Conservation (phyloP, 441 rosid genomes). For the Pelargonium cotyledonis region DNA sequence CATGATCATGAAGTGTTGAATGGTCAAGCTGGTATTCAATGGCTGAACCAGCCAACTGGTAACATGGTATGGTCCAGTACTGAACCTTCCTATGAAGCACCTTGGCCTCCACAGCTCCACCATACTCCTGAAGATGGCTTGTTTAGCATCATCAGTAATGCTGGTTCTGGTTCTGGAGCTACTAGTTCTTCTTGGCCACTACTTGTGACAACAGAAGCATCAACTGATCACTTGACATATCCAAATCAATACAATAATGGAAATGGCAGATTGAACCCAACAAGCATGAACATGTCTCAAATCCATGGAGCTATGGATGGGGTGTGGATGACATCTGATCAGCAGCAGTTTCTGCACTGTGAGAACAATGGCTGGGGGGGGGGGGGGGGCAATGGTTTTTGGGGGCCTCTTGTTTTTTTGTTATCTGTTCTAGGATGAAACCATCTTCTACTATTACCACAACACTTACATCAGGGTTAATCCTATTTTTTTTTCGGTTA, state of each 20-base stretch:
- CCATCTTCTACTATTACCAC: too few species aligned
- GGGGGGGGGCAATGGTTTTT: slow-evolving; percentile 17
- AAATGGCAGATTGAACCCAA: not conserved
- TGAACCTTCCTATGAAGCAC: slow-evolving; percentile 20
- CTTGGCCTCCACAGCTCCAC: slow-evolving; percentile 32
- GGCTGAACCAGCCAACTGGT: slow-evolving; percentile 18
- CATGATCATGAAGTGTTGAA: too few species aligned
- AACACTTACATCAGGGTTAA: not conserved
- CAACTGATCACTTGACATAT: slow-evolving; percentile 17
- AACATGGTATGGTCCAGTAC: slow-evolving; percentile 24
- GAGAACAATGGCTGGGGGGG: slow-evolving; percentile 26
- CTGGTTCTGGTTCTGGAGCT: slow-evolving; percentile 11
- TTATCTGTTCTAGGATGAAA: slow-evolving; percentile 30
- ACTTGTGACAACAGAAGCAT: slow-evolving; percentile 16
- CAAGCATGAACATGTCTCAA: slow-evolving; percentile 20
- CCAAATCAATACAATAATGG: slow-evolving; percentile 18
- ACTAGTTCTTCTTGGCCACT: slow-evolving; percentile 26
- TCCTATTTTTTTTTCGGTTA: slow-evolving; percentile 10
- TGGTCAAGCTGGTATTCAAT: slow-evolving; percentile 22
- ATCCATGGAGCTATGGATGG: slow-evolving; percentile 24
- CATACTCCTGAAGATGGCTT: slow-evolving; percentile 21
- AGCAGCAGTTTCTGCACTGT: slow-evolving; percentile 29
- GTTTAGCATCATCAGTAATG: slow-evolving; percentile 11
- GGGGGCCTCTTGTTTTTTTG: slow-evolving; percentile 38
- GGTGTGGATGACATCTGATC: slow-evolving; percentile 26